Conservation (phyloP, 1,284 basidiomycete genomes). For the Golubevia sp. region DNA sequence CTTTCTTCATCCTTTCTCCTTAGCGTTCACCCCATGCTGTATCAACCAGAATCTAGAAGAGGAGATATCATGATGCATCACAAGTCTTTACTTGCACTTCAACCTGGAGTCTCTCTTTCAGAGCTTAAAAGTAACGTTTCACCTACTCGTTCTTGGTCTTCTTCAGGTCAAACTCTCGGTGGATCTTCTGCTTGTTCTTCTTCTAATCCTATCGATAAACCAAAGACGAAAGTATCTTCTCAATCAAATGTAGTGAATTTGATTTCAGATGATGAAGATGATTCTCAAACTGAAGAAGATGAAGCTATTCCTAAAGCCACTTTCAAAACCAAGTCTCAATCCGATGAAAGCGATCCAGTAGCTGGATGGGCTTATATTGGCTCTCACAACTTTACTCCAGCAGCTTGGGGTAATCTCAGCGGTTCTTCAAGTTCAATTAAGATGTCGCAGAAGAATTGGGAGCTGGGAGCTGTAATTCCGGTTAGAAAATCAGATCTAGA, state of each 20-base stretch:
- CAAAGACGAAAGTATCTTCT: background rate
- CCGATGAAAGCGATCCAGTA: background rate
- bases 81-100: conserved; percentile 42
- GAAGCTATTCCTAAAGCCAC: background rate
- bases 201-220: background rate
- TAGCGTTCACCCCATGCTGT: conserved; percentile 22
- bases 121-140: background rate
- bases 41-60: conserved; percentile 31
- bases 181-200: background rate
- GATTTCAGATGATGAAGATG: background rate
- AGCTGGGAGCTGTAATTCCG: conserved; percentile 47
- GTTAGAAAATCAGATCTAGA: conserved; percentile 25
- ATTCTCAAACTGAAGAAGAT: background rate
- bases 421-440: conserved; percentile 21
- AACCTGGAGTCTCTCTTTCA: background rate
- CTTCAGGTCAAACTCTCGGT: background rate
- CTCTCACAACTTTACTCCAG: conserved; percentile 51
- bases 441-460: conserved; percentile 41
- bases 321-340: background rate
- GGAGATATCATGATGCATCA: conserved; percentile 57
- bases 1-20: background rate
- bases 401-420: conserved; percentile 50
- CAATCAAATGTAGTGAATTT: background rate
- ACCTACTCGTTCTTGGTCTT: background rate
- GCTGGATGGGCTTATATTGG: conserved; percentile 52